Percentiles rank a stretch among this genome's conserved stretches.
These are phyloP conservation scores for Epichloe sp. DNA, from an alignment of 2,329 filamentous ascomycete species.

Conservation along the genomic window DNA sequence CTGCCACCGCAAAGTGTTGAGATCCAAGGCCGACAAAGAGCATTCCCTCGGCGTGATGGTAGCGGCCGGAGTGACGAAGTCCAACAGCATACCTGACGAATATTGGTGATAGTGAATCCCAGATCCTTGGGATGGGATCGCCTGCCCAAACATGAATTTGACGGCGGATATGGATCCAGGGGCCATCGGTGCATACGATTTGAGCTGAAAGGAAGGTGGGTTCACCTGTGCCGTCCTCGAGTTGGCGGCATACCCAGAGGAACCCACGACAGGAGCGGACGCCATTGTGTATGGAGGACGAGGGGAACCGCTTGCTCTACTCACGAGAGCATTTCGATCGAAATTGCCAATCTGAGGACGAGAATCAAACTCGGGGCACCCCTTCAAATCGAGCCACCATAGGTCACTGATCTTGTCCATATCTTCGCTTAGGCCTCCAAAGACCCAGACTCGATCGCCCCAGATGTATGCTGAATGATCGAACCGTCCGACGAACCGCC, in stretches of 20 bases:
- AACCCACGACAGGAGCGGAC: slow-evolving; percentile 37
- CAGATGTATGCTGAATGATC: slow-evolving; percentile 94
- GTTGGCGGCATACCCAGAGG: slow-evolving; percentile 54
- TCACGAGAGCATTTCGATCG: slow-evolving; percentile 30
- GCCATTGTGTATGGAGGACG: slow-evolving; percentile 38
- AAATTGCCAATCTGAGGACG: slow-evolving; percentile 43
- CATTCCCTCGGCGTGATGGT: slow-evolving; percentile 80
- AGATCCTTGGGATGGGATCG: slow-evolving; percentile 76
- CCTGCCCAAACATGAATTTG: slow-evolving; percentile 70
- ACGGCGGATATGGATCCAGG: slow-evolving; percentile 82
- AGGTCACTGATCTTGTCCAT: slow-evolving; percentile 96
- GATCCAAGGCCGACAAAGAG: slow-evolving; percentile 76
- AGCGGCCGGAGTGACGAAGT: slow-evolving; percentile 85
- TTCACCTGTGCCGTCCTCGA: slow-evolving; percentile 55
- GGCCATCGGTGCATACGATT: slow-evolving; percentile 67
- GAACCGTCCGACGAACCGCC: slow-evolving; percentile 89
- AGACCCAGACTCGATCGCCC: slow-evolving; percentile 86
- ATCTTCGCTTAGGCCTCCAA: slow-evolving; percentile 84
- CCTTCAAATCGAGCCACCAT: slow-evolving; percentile 94
- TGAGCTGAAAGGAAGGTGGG: slow-evolving; percentile 51
- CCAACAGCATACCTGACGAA: slow-evolving; percentile 80
- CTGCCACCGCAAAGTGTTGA: slow-evolving; percentile 83
- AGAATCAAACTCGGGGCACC: slow-evolving; percentile 71
- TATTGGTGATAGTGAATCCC: slow-evolving; percentile 94
- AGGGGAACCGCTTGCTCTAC: slow-evolving; percentile 34